phyloP scores from a whole-genome alignment of 257 asterid species.

The Anisodus tanguticus region DNA sequence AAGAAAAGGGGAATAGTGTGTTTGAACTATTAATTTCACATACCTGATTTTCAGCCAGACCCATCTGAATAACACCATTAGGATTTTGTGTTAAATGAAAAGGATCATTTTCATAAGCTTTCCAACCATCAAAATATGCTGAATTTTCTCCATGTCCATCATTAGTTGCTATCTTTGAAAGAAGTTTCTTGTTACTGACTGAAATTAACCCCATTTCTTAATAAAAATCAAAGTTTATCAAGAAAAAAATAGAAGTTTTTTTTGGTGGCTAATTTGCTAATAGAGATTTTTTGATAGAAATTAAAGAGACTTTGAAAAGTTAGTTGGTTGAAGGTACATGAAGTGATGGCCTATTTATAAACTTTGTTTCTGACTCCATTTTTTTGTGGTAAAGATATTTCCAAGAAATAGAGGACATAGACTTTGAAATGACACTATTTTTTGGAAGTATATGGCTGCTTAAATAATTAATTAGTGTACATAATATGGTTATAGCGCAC shows the following conservation, averaged over 20 bases:
- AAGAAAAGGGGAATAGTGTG: not conserved
- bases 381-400: slow-evolving; percentile 7
- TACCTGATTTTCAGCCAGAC: slow-evolving; percentile 37
- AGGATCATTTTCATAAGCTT: slow-evolving; percentile 37
- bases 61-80: slow-evolving; percentile 37
- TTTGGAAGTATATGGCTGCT: slow-evolving; percentile 1
- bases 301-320: not conserved
- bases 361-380: not conserved
- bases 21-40: not conserved
- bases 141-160: slow-evolving; percentile 38
- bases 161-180: slow-evolving; percentile 29
- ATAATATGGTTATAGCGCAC: too few relatives aligned
- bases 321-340: slow-evolving; percentile 4
- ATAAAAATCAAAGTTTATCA: not conserved
- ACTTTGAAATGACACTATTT: not conserved
- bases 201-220: not conserved
- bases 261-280: not conserved
- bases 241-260: not conserved
- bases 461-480: too few relatives aligned
- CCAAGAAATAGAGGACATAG: slow-evolving; percentile 17
- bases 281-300: not conserved
- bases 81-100: slow-evolving; percentile 27
- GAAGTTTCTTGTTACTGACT: not conserved
- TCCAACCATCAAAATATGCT: slow-evolving; percentile 39
- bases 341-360: slow-evolving; percentile 3